Percentiles rank a stretch among this genome's conserved stretches.
These are phyloP conservation scores for Triticum turgidum DNA, from an alignment of 176 grass and related monocot genomes.

Conservation along the genomic window DNA sequence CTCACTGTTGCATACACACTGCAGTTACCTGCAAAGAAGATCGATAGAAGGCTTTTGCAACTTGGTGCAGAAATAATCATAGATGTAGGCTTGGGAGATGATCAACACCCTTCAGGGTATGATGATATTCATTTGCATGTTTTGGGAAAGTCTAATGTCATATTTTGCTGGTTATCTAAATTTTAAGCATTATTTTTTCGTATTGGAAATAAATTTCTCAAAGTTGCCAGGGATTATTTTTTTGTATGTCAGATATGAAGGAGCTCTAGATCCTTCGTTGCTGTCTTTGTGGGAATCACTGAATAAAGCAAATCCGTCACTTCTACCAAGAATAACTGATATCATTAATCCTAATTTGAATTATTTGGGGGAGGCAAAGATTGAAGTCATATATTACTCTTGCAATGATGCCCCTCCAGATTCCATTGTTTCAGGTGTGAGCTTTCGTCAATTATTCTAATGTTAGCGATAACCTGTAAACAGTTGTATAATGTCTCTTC, in stretches of 20 bases:
- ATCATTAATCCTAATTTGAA: slow-evolving; percentile 62
- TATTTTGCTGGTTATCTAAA: neutral
- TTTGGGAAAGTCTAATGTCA: neutral
- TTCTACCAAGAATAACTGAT: slow-evolving; percentile 76
- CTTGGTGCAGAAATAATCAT: slow-evolving; percentile 75
- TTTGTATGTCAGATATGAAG: slow-evolving; percentile 72
- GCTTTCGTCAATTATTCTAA: neutral
- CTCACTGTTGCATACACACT: slow-evolving; percentile 26
- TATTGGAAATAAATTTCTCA: neutral
- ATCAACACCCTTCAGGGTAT: slow-evolving; percentile 94
- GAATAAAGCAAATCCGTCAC: slow-evolving; percentile 48
- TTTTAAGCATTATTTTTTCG: neutral
- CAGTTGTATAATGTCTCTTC: slow-evolving; percentile 7
- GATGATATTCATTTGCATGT: slow-evolving; percentile 2
- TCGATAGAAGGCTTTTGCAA: slow-evolving; percentile 76
- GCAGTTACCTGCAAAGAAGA: slow-evolving; percentile 91
- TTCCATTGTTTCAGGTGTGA: slow-evolving; percentile 52
- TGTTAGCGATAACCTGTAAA: neutral
- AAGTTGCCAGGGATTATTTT: neutral
- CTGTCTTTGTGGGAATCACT: slow-evolving; percentile 69
- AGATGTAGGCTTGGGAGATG: slow-evolving; percentile 85
- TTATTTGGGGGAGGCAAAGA: slow-evolving; percentile 64
- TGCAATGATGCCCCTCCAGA: slow-evolving; percentile 30
- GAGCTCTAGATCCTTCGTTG: slow-evolving; percentile 83
- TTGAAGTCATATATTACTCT: slow-evolving; percentile 66